Evolutionary conservation across 805 yeast genomes (phyloP).

Genomic region (Lachancea cidri): DNA sequence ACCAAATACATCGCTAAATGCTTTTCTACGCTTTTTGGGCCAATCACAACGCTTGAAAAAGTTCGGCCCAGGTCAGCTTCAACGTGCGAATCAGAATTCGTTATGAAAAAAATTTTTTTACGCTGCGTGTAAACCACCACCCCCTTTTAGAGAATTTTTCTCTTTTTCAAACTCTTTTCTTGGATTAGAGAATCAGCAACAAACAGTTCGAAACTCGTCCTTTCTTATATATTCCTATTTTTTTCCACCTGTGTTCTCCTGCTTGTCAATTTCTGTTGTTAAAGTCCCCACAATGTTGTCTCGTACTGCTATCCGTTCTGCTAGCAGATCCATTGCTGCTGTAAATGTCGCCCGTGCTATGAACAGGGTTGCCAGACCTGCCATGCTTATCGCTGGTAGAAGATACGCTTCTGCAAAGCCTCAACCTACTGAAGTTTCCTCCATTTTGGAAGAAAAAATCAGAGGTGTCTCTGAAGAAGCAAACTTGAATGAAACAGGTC

Average conservation of each 20-base stretch:
- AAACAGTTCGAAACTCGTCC: slow-evolving; percentile 7
- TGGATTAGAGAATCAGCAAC: slow-evolving; percentile 3
- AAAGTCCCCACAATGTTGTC: slow-evolving; percentile 56
- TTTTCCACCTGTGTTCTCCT: slow-evolving; percentile 1
- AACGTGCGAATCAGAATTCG: background rate
- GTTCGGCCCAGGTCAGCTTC: background rate
- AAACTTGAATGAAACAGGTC: slow-evolving; percentile 98
- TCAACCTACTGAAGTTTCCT: slow-evolving; percentile 98
- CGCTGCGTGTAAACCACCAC: background rate
- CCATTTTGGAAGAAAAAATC: slow-evolving; percentile 98
- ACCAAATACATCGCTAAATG: too few species aligned
- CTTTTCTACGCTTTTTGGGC: background rate
- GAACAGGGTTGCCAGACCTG: slow-evolving; percentile 60
- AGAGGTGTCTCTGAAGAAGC: slow-evolving; percentile 98
- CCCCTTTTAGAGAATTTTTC: slow-evolving; percentile 4
- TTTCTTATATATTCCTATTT: slow-evolving; percentile 7
- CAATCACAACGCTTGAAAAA: slow-evolving; percentile 4
- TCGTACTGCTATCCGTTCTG: slow-evolving; percentile 82
- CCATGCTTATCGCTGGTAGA: slow-evolving; percentile 58
- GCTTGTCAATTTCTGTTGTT: slow-evolving; percentile 4
- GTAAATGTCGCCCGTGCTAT: slow-evolving; percentile 41
- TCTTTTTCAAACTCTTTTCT: background rate
- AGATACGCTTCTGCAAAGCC: slow-evolving; percentile 96
- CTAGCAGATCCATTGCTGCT: slow-evolving; percentile 72
- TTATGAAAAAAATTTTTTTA: background rate